Conservation (phyloP, 129 eudicot genomes). For the Apium graveolens region DNA sequence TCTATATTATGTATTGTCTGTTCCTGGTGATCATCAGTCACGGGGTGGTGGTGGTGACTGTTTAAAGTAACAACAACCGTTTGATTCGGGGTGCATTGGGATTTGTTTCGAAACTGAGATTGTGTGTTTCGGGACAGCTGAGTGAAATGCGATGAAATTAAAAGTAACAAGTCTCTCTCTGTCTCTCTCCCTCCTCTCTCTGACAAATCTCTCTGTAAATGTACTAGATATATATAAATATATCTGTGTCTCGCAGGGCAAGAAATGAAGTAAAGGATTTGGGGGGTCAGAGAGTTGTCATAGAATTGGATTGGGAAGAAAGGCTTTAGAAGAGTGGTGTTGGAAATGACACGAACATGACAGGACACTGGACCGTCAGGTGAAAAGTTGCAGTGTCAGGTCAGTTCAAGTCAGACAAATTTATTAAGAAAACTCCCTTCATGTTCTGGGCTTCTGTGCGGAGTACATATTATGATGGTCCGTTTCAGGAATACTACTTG, state of each 20-base stretch:
- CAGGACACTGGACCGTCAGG: conserved; percentile 1
- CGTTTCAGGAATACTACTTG: background rate
- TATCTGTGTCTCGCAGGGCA: background rate
- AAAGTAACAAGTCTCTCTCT: background rate
- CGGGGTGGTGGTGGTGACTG: background rate
- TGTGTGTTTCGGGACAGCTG: background rate
- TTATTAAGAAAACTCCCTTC: background rate
- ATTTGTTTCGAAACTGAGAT: background rate
- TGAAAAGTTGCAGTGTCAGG: conserved; percentile 1
- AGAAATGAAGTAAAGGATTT: background rate
- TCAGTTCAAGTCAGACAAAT: background rate
- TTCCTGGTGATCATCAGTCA: background rate
- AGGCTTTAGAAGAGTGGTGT: background rate
- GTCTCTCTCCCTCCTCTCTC: background rate
- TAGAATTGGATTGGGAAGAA: background rate
- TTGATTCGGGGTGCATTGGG: background rate
- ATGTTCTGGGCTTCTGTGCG: background rate
- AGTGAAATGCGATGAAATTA: background rate
- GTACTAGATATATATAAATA: background rate
- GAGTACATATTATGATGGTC: background rate
- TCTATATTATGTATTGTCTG: no score
- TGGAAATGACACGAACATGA: background rate
- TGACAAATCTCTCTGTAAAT: background rate
- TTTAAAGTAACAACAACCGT: background rate
- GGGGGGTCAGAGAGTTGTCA: conserved; percentile 1